phyloP scores from a whole-genome alignment of 495 filamentous ascomycete genomes.

The Penicillium malachiteum region DNA sequence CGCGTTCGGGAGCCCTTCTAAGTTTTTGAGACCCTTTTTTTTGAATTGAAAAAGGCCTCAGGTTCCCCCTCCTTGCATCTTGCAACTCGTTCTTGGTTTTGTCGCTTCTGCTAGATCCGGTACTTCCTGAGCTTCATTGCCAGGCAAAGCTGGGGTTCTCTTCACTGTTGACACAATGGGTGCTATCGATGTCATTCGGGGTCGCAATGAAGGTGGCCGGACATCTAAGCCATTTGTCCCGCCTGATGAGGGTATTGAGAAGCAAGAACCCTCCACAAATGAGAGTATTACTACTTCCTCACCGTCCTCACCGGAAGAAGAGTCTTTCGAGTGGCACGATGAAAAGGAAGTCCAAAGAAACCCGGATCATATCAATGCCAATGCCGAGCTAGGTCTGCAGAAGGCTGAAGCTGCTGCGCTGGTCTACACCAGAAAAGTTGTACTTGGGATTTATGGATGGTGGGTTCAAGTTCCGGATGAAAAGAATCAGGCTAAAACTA shows the following conservation, averaged over 20 bases:
- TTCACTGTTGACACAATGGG: constrained; percentile 15
- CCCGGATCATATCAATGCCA: constrained; percentile 26
- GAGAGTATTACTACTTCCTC: background rate
- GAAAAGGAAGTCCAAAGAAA: constrained; percentile 32
- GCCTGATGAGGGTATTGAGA: constrained; percentile 5
- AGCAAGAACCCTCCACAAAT: constrained; percentile 2
- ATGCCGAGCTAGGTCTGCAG: constrained; percentile 40
- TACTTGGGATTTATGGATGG: constrained; percentile 38
- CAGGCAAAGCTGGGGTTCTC: background rate
- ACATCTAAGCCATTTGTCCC: constrained; percentile 10
- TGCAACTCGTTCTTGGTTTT: constrained; percentile 1
- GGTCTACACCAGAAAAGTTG: constrained; percentile 37
- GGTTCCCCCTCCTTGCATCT: background rate
- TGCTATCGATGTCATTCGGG: constrained; percentile 17
- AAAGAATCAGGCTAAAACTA: background rate
- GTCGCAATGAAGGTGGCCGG: constrained; percentile 11
- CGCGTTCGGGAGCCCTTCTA: background rate
- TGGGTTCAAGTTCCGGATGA: constrained; percentile 13
- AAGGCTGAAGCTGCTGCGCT: constrained; percentile 43
- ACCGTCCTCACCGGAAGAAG: constrained; percentile 3
- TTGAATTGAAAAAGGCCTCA: background rate
- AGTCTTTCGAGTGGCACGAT: constrained; percentile 13
- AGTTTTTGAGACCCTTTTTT: background rate
- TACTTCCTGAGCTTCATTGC: background rate
- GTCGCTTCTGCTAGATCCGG: background rate